Percentiles rank a stretch among this genome's conserved stretches.
Evolutionary conservation across 352 stramenopile genomes (phyloP).

Genomic region (Pythium angustatum): DNA sequence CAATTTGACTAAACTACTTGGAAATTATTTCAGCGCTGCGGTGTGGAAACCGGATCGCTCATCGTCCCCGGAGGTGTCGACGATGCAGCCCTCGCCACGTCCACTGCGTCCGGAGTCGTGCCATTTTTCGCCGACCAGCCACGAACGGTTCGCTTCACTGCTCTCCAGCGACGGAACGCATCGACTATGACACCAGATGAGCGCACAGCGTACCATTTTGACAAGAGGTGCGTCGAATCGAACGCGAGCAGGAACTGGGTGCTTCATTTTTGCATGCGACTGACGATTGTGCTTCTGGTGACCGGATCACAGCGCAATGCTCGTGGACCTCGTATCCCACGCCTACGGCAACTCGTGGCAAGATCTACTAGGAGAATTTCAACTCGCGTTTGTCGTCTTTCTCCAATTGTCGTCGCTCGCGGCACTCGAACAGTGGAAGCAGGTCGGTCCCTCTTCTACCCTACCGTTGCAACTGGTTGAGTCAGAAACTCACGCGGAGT

Average conservation of each 20-base stretch:
- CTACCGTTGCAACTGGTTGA: no score
- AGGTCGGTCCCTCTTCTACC: conserved; percentile 14
- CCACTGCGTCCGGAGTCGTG: conserved; percentile 31
- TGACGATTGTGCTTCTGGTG: conserved; percentile 1
- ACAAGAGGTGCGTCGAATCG: conserved; percentile 51
- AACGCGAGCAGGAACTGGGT: no score
- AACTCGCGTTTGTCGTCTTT: conserved; percentile 94
- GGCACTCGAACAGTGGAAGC: conserved; percentile 93
- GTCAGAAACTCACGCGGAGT: no score
- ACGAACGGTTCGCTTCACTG: conserved; percentile 72
- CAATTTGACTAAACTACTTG: neutral
- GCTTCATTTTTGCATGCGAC: no score
- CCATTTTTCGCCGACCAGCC: conserved; percentile 77
- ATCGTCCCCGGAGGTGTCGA: conserved; percentile 74
- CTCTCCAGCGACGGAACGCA: conserved; percentile 40
- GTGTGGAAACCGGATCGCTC: conserved; percentile 58
- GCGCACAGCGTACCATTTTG: conserved; percentile 78
- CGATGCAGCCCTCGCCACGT: conserved; percentile 30
- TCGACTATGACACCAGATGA: conserved; percentile 43
- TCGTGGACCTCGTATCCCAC: conserved; percentile 41
- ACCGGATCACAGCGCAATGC: conserved; percentile 35
- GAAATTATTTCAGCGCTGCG: conserved; percentile 46
- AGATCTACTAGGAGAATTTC: conserved; percentile 90
- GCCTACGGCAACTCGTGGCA: conserved; percentile 46
- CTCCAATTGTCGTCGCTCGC: conserved; percentile 92